A percentile compares a stretch with the other conserved stretches of the same genome.
These are phyloP conservation scores for Claviceps quebecensis DNA, from an alignment of 2,329 filamentous ascomycete genomes.

Conservation along the genomic window DNA sequence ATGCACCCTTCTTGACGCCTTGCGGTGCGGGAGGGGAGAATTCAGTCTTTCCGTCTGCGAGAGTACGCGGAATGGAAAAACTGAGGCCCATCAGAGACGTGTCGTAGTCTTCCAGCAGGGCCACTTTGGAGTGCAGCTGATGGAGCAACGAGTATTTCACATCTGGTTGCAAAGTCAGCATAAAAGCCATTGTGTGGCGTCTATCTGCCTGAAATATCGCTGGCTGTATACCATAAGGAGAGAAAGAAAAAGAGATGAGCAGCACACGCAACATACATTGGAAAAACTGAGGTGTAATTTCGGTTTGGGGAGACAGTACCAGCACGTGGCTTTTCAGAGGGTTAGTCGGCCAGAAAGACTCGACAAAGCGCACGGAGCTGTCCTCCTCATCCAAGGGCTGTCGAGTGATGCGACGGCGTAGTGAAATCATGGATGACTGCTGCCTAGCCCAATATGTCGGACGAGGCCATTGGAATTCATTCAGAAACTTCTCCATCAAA, in stretches of 20 bases:
- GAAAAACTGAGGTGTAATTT: conserved; percentile 69
- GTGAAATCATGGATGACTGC: conserved; percentile 42
- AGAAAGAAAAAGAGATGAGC: neutral
- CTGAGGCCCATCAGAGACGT: conserved; percentile 61
- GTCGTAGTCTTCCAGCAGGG: conserved; percentile 29
- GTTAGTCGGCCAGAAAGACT: conserved; percentile 72
- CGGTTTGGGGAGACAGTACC: conserved; percentile 67
- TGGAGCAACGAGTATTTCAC: conserved; percentile 65
- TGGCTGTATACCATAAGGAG: neutral
- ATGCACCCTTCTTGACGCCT: conserved; percentile 9
- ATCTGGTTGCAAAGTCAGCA: conserved; percentile 27
- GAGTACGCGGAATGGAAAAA: conserved; percentile 54
- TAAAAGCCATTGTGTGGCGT: too few relatives aligned
- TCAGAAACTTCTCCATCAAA: conserved; percentile 47
- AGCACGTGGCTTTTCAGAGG: conserved; percentile 58
- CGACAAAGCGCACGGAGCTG: conserved; percentile 61
- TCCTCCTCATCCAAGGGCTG: conserved; percentile 50
- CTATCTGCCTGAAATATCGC: too few relatives aligned
- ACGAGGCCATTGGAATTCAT: conserved; percentile 55
- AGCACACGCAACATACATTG: conserved; percentile 41
- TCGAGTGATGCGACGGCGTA: conserved; percentile 60
- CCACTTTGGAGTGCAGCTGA: conserved; percentile 53
- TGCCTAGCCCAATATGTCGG: conserved; percentile 20
- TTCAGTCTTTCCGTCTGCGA: conserved; percentile 44
- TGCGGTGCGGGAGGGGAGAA: conserved; percentile 32